phyloP scores from a whole-genome alignment of 148 eudicot species.

The Agrostemma githago region DNA sequence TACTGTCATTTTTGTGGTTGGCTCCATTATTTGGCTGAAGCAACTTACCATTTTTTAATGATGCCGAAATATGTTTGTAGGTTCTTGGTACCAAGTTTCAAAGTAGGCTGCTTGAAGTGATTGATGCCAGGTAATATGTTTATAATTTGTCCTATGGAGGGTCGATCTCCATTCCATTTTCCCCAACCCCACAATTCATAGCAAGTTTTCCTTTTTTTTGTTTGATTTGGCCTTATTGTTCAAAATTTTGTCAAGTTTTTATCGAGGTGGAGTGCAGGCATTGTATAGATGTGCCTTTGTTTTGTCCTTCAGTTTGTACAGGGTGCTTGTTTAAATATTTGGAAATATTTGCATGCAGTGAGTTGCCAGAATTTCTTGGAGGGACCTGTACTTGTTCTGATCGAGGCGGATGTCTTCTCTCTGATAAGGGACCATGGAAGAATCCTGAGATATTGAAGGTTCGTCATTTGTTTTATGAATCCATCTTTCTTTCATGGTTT shows the following conservation, averaged over 20 bases:
- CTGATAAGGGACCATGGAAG: conserved; percentile 96
- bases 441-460: conserved; percentile 88
- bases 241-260: not conserved
- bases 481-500: not conserved
- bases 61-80: conserved; percentile 30
- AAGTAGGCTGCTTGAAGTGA: conserved; percentile 79
- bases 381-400: conserved; percentile 83
- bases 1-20: not conserved
- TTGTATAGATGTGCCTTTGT: not conserved
- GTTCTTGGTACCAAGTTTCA: conserved; percentile 94
- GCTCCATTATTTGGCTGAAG: not conserved
- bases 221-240: not conserved
- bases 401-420: conserved; percentile 77
- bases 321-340: not conserved
- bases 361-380: conserved; percentile 87
- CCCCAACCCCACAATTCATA: not conserved
- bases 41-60: not conserved
- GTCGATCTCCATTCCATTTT: not conserved
- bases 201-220: not conserved
- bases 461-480: conserved; percentile 5
- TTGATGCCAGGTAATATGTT: conserved; percentile 66
- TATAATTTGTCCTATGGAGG: not conserved
- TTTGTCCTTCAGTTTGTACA: not conserved
- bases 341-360: conserved; percentile 38
- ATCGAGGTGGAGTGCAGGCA: not conserved